Evolutionary conservation across 257 asterid species (phyloP).

Genomic region (Jacaranda mimosifolia): DNA sequence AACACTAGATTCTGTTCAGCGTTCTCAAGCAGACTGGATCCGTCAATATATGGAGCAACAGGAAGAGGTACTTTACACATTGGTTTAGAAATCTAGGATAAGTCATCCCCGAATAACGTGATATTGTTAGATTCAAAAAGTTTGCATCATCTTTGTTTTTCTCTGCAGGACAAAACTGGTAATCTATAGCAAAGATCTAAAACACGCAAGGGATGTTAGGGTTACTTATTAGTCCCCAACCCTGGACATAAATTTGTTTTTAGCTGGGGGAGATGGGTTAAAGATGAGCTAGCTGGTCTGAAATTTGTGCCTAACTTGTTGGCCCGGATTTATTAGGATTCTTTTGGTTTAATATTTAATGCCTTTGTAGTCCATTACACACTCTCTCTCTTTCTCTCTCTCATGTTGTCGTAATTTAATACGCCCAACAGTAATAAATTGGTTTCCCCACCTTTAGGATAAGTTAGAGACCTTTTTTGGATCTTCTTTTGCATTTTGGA

Average conservation of each 20-base stretch:
- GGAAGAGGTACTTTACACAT: conserved; percentile 72
- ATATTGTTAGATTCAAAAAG: background rate
- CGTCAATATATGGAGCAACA: conserved; percentile 92
- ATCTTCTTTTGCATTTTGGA: conserved; percentile 9
- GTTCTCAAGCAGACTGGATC: conserved; percentile 93
- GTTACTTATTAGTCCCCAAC: background rate
- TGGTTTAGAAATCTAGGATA: conserved; percentile 19
- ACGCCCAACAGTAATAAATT: background rate
- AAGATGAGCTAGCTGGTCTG: conserved; percentile 2
- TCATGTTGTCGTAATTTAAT: background rate
- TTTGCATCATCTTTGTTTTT: conserved; percentile 21
- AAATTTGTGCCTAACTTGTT: conserved; percentile 7
- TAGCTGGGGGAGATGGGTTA: conserved; percentile 10
- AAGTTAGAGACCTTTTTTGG: background rate
- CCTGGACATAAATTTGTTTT: conserved; percentile 13
- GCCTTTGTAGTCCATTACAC: no score
- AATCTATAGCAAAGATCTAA: conserved; percentile 12
- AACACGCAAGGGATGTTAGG: conserved; percentile 21
- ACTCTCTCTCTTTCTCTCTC: background rate
- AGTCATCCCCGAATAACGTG: conserved; percentile 13
- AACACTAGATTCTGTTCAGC: conserved; percentile 63
- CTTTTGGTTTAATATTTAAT: background rate
- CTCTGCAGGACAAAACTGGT: conserved; percentile 1
- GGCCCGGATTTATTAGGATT: background rate
- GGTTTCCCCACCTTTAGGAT: background rate